phyloP scores from a whole-genome alignment of 169 alveolate genomes.

The Plasmodium yoelii region DNA sequence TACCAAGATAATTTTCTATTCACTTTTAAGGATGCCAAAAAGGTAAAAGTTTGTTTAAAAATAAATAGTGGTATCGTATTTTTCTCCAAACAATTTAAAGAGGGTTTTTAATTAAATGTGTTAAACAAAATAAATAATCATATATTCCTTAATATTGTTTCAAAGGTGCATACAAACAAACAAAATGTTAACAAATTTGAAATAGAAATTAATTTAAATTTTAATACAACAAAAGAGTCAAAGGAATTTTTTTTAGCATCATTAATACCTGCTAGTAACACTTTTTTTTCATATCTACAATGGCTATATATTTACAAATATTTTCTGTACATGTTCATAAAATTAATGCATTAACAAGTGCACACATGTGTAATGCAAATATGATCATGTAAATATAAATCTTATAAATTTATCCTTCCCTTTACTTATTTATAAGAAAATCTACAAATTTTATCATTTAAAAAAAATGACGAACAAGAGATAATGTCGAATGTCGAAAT shows the following conservation, averaged over 20 bases:
- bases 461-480: conserved; percentile 21
- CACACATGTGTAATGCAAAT: neutral
- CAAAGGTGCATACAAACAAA: conserved; percentile 40
- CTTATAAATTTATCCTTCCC: neutral
- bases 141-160: neutral
- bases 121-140: neutral
- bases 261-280: conserved; percentile 50
- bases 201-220: conserved; percentile 11
- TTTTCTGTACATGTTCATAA: too few relatives aligned
- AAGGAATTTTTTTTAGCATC: conserved; percentile 47
- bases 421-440: conserved; percentile 8
- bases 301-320: neutral
- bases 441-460: conserved; percentile 29
- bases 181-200: conserved; percentile 24
- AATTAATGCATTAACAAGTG: neutral
- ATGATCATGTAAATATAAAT: neutral
- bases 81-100: too few relatives aligned
- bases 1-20: conserved; percentile 32
- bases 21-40: conserved; percentile 44
- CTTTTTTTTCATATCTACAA: neutral
- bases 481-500: conserved; percentile 32
- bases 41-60: neutral
- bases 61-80: neutral
- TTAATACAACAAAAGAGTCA: conserved; percentile 16
- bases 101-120: neutral